Evolutionary conservation across 2,329 filamentous ascomycete genomes (phyloP).

Genomic region (Colletotrichum eleusines): DNA sequence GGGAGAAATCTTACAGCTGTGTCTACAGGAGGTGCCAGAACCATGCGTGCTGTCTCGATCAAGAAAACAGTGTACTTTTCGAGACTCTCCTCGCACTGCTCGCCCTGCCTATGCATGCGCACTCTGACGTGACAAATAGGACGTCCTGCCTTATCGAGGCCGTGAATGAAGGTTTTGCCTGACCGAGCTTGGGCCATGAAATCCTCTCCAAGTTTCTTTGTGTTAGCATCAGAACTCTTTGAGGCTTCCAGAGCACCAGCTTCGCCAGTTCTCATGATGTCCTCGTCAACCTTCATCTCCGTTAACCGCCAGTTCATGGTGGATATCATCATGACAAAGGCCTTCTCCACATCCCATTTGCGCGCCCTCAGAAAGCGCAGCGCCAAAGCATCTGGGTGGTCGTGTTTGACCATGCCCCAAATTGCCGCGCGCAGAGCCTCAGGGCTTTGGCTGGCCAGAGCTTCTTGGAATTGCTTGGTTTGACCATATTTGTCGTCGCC

Average conservation of each 20-base stretch:
- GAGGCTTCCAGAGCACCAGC: constrained; percentile 71
- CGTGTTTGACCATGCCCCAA: constrained; percentile 95
- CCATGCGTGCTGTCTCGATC: constrained; percentile 92
- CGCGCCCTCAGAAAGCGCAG: constrained; percentile 88
- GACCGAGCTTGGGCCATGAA: constrained; percentile 87
- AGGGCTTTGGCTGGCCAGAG: constrained; percentile 80
- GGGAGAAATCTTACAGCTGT: constrained; percentile 80
- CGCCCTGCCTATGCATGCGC: constrained; percentile 82
- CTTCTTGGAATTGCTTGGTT: constrained; percentile 86
- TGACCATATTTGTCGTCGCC: constrained; percentile 93
- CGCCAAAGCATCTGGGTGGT: constrained; percentile 88
- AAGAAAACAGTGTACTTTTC: constrained; percentile 93
- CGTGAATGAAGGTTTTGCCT: constrained; percentile 95
- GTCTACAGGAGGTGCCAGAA: constrained; percentile 83
- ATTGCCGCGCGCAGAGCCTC: constrained; percentile 84
- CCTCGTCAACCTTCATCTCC: constrained; percentile 89
- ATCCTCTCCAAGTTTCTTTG: constrained; percentile 77
- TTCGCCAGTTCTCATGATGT: constrained; percentile 85
- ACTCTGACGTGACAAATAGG: constrained; percentile 90
- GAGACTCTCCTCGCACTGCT: constrained; percentile 84
- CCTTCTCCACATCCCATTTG: constrained; percentile 96
- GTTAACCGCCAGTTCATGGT: constrained; percentile 91
- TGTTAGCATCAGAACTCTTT: constrained; percentile 65
- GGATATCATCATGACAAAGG: constrained; percentile 92
- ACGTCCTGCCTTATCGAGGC: constrained; percentile 83